Conservation (phyloP, 176 grass and related monocot species). For the Urochloa ruziziensis region DNA sequence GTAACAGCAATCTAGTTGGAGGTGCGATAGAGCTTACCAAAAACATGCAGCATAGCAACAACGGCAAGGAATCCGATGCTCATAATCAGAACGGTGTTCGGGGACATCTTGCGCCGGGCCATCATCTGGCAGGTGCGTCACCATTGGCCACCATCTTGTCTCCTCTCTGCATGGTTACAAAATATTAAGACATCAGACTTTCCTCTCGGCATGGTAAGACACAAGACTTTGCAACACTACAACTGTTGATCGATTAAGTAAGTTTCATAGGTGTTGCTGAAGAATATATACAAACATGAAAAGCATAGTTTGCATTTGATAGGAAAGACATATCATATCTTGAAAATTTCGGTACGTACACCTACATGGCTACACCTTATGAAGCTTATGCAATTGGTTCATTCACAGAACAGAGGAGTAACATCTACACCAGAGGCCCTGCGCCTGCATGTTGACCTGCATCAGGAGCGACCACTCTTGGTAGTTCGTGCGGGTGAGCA, state of each 20-base stretch:
- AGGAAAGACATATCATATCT: neutral
- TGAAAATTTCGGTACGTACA: neutral
- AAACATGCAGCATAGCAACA: slow-evolving; percentile 80
- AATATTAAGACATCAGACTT: neutral
- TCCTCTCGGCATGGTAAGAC: neutral
- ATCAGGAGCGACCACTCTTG: too few species aligned
- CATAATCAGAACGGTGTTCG: slow-evolving; percentile 87
- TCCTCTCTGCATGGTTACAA: neutral
- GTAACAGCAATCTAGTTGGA: slow-evolving; percentile 31
- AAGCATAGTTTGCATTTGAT: neutral
- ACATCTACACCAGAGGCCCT: too few species aligned
- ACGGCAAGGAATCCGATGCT: slow-evolving; percentile 83
- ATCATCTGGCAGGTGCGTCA: slow-evolving; percentile 46
- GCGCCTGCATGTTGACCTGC: too few species aligned
- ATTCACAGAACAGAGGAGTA: too few species aligned
- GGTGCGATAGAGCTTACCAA: slow-evolving; percentile 73
- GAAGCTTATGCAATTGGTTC: too few species aligned
- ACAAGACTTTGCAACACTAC: neutral
- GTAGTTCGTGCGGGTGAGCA: too few species aligned
- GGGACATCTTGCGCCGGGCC: slow-evolving; percentile 88
- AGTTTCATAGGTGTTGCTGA: neutral
- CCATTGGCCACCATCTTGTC: slow-evolving; percentile 72
- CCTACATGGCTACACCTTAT: too few species aligned
- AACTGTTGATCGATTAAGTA: neutral
- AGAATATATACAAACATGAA: neutral